Conservation (phyloP, 1,284 basidiomycete genomes). For the Pseudozyma tsukubaensis region DNA sequence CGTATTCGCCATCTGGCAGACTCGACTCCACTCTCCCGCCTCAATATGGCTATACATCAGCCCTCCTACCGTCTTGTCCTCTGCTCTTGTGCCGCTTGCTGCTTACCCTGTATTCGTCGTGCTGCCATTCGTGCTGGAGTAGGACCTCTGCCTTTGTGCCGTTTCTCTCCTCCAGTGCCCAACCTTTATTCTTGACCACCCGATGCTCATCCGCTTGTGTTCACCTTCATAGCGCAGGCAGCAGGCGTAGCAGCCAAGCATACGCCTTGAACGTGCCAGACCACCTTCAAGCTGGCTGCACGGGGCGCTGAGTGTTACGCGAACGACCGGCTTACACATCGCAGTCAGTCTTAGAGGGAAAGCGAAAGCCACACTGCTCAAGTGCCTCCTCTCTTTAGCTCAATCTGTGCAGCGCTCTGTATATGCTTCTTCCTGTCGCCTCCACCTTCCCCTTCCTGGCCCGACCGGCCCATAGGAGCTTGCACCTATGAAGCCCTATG, state of each 20-base stretch:
- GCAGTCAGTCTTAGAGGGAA: background rate
- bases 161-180: background rate
- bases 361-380: conserved; percentile 15
- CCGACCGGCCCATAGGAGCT: background rate
- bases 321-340: conserved; percentile 46
- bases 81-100: conserved; percentile 19
- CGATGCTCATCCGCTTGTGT: conserved; percentile 1
- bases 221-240: too few relatives aligned
- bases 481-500: background rate
- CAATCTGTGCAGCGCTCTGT: conserved; percentile 3
- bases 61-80: conserved; percentile 2
- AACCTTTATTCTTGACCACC: background rate
- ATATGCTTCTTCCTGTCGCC: conserved; percentile 4
- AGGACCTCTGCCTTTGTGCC: conserved; percentile 1
- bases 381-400: conserved; percentile 8
- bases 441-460: conserved; percentile 28
- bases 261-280: conserved; percentile 23
- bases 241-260: background rate
- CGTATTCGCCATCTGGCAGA: conserved; percentile 35
- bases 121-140: too few relatives aligned
- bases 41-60: conserved; percentile 8
- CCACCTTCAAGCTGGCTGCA: conserved; percentile 6
- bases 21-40: conserved; percentile 19
- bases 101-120: background rate
- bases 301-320: conserved; percentile 12